Conservation (phyloP, 2,329 filamentous ascomycete genomes). For the Monosporascus cannonballus region DNA sequence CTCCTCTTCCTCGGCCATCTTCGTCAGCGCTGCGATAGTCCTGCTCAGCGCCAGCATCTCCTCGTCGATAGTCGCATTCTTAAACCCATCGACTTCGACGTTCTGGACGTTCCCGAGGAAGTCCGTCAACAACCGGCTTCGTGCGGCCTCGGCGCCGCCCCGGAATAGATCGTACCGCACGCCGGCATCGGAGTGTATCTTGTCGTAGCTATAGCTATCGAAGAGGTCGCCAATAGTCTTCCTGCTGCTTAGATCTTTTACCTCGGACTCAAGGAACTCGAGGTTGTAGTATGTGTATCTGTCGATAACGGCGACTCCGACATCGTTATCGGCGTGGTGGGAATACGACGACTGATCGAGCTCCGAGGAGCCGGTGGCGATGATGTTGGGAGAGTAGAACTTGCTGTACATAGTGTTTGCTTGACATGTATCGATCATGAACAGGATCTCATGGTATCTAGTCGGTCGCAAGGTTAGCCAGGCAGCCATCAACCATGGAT, state of each 20-base stretch:
- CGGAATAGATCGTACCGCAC: slow-evolving; percentile 93
- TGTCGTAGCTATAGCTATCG: slow-evolving; percentile 88
- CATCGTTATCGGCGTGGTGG: slow-evolving; percentile 96
- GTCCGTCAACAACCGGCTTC: slow-evolving; percentile 81
- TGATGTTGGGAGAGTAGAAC: slow-evolving; percentile 96
- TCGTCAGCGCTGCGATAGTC: slow-evolving; percentile 51
- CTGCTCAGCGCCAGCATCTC: slow-evolving; percentile 73
- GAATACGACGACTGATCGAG: slow-evolving; percentile 96
- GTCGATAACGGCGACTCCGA: slow-evolving; percentile 96
- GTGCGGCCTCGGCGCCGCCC: slow-evolving; percentile 70
- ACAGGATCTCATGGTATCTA: slow-evolving; percentile 92
- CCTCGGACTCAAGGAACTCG: slow-evolving; percentile 88
- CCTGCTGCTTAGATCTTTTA: slow-evolving; percentile 79
- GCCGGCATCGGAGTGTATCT: slow-evolving; percentile 90
- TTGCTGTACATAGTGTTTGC: slow-evolving; percentile 99
- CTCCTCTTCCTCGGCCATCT: slow-evolving; percentile 41
- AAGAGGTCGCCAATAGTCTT: slow-evolving; percentile 91
- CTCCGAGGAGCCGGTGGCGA: slow-evolving; percentile 93
- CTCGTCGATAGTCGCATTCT: slow-evolving; percentile 56
- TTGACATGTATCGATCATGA: slow-evolving; percentile 99
- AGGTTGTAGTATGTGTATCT: slow-evolving; percentile 98
- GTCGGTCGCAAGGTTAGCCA: not conserved
- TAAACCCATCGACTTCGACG: slow-evolving; percentile 73
- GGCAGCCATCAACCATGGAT: not conserved
- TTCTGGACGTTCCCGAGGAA: slow-evolving; percentile 99